Evolutionary conservation across 768 basidiomycete species (phyloP).

Genomic region (Suillus subalutaceus): DNA sequence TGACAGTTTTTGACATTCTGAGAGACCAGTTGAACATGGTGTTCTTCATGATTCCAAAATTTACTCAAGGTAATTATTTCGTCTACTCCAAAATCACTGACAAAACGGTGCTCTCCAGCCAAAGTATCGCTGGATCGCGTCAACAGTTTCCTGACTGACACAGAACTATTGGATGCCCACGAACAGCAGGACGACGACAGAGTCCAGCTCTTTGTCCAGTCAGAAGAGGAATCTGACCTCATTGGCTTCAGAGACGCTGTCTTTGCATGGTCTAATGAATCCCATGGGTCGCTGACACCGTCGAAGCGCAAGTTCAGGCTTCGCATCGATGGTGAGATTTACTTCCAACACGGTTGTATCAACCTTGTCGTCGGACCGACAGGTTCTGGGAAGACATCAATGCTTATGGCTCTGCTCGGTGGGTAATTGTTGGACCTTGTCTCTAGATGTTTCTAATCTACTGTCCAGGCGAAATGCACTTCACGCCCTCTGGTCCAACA

Average conservation of each 20-base stretch:
- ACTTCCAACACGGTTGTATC: slow-evolving; percentile 54
- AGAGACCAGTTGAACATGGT: slow-evolving; percentile 48
- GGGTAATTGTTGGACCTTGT: slow-evolving; percentile 3
- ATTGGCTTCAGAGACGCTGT: slow-evolving; percentile 57
- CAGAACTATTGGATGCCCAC: slow-evolving; percentile 18
- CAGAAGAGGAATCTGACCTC: slow-evolving; percentile 26
- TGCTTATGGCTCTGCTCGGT: slow-evolving; percentile 65
- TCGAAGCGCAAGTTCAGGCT: slow-evolving; percentile 50
- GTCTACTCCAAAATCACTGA: slow-evolving; percentile 8
- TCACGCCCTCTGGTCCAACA: slow-evolving; percentile 48
- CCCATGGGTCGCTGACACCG: slow-evolving; percentile 16
- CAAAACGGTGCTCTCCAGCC: slow-evolving; percentile 32
- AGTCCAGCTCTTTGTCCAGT: slow-evolving; percentile 10
- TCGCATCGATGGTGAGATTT: slow-evolving; percentile 52
- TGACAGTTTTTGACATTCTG: slow-evolving; percentile 61
- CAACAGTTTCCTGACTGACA: slow-evolving; percentile 44
- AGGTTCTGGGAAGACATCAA: slow-evolving; percentile 62
- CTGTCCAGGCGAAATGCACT: slow-evolving; percentile 58
- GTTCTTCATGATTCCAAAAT: slow-evolving; percentile 35
- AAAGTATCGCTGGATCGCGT: slow-evolving; percentile 70
- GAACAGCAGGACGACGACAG: slow-evolving; percentile 4
- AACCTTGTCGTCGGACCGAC: slow-evolving; percentile 66
- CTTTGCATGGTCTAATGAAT: slow-evolving; percentile 52
- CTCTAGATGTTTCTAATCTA: slow-evolving; percentile 6
- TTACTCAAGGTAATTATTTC: slow-evolving; percentile 22